A percentile compares a stretch with the other conserved stretches of the same genome.
Evolutionary conservation across 257 asterid genomes (phyloP).

Genomic region (Schizonepeta tenuifolia): DNA sequence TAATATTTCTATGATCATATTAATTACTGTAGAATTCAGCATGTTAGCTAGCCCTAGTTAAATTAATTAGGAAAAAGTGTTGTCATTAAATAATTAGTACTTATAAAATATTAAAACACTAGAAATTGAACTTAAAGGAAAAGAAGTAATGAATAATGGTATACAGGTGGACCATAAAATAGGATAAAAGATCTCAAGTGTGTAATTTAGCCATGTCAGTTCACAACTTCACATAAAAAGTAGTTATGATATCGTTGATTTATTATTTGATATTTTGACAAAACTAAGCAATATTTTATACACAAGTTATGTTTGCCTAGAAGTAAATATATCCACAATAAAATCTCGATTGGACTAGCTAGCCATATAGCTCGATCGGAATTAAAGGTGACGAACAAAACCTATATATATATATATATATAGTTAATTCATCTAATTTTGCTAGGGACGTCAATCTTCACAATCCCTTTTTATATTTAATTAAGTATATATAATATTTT

Average conservation of each 20-base stretch:
- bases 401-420: too few relatives aligned
- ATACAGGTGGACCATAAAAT: not conserved
- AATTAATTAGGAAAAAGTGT: too few relatives aligned
- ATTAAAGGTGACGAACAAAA: not conserved
- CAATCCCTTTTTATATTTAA: not conserved
- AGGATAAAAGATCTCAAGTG: not conserved
- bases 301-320: not conserved
- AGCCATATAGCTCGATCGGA: too few relatives aligned
- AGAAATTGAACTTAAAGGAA: too few relatives aligned
- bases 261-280: not conserved
- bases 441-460: not conserved
- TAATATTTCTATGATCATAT: too few relatives aligned
- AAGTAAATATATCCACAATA: not conserved
- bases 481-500: too few relatives aligned
- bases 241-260: not conserved
- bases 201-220: not conserved
- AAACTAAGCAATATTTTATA: not conserved
- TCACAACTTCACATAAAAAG: not conserved
- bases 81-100: too few relatives aligned
- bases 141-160: too few relatives aligned
- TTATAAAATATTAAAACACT: too few relatives aligned
- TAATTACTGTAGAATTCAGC: too few relatives aligned
- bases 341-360: not conserved
- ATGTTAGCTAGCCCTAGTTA: too few relatives aligned
- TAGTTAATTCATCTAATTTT: not conserved